A percentile compares a stretch with the other conserved stretches of the same genome.
These are phyloP conservation scores for Kondoa malvinella DNA, from an alignment of 768 basidiomycete genomes.

Conservation along the genomic window DNA sequence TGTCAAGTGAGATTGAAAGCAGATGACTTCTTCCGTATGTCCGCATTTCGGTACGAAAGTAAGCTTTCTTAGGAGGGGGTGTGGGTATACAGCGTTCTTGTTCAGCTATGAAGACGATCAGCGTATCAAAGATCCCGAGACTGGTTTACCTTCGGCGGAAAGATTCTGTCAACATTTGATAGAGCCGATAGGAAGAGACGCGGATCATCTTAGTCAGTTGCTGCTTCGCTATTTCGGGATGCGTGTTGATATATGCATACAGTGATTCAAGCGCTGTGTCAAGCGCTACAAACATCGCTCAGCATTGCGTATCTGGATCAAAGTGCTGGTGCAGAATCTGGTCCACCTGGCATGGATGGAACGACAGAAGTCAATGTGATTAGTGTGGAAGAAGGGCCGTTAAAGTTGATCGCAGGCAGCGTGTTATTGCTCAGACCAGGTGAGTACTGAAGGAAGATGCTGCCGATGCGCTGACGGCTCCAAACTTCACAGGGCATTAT, in stretches of 20 bases:
- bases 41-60: too few relatives aligned
- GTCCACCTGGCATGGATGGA: background rate
- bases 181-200: constrained; percentile 37
- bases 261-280: background rate
- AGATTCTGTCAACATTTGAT: constrained; percentile 58
- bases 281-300: background rate
- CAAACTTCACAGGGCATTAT: too few relatives aligned
- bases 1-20: constrained; percentile 55
- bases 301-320: constrained; percentile 1
- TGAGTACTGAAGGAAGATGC: too few relatives aligned
- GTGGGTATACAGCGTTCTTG: too few relatives aligned
- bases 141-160: background rate
- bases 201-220: constrained; percentile 45
- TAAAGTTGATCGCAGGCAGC: background rate
- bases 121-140: constrained; percentile 35
- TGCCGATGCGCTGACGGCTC: too few relatives aligned
- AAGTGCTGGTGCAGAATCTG: background rate
- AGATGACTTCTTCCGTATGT: constrained; percentile 45
- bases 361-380: background rate
- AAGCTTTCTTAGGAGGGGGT: too few relatives aligned
- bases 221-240: background rate
- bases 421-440: constrained; percentile 4
- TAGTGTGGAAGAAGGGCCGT: background rate
- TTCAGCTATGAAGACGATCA: constrained; percentile 50
- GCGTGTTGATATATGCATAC: too few relatives aligned